Percentiles rank a stretch among this genome's conserved stretches.
Conservation (phyloP, 2,329 filamentous ascomycete genomes). For the Ilyonectria destructans region DNA sequence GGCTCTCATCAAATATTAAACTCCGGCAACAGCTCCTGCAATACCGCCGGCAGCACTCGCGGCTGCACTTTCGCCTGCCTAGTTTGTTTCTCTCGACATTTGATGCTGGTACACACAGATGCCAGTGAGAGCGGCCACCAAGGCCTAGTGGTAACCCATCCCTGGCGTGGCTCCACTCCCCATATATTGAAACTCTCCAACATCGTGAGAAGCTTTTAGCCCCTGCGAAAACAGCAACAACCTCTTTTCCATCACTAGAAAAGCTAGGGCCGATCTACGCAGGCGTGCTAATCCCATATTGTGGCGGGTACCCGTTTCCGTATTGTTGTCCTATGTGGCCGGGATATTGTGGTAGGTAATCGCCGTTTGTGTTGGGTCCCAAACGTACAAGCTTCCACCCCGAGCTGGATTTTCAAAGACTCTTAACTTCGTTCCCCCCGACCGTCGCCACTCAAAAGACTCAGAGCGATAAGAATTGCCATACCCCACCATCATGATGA, state of each 20-base stretch:
- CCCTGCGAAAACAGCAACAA: constrained; percentile 4
- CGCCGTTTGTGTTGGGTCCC: not conserved
- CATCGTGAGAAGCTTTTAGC: not conserved
- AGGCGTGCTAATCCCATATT: not conserved
- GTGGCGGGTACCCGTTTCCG: not conserved
- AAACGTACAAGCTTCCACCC: constrained; percentile 41
- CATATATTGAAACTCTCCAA: constrained; percentile 11
- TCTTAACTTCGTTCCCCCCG: constrained; percentile 36
- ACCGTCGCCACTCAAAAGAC: constrained; percentile 39
- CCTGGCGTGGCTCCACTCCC: constrained; percentile 6
- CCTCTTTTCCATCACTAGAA: constrained; percentile 8
- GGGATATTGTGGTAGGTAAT: constrained; percentile 2
- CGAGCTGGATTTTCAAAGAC: constrained; percentile 31
- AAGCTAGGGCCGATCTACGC: not conserved
- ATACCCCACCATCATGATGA: constrained; percentile 34
- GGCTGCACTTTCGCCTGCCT: too few relatives aligned
- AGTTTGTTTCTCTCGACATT: not conserved
- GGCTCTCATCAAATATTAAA: too few relatives aligned
- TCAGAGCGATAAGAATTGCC: constrained; percentile 25
- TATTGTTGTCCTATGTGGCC: not conserved
- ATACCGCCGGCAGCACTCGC: too few relatives aligned
- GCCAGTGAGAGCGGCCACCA: constrained; percentile 13
- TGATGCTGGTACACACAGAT: constrained; percentile 18
- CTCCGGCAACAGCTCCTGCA: too few relatives aligned
- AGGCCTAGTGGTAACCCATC: constrained; percentile 27